These are phyloP conservation scores for Fusarium sp. DNA, from an alignment of 2,329 filamentous ascomycete species.

Conservation along the genomic window DNA sequence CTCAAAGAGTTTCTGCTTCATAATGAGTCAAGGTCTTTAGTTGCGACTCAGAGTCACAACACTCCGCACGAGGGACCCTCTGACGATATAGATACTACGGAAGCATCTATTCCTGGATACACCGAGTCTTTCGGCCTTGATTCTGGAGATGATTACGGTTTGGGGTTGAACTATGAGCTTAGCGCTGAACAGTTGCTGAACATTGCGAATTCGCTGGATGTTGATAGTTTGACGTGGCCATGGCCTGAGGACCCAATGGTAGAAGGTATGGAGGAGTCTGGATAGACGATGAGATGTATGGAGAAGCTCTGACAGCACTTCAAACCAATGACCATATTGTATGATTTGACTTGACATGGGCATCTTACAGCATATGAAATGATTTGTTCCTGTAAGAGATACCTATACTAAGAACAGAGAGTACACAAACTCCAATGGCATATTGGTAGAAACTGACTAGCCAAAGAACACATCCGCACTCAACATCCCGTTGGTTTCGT, in stretches of 20 bases:
- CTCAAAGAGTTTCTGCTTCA: constrained; percentile 10
- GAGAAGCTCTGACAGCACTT: background rate
- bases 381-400: background rate
- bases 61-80: background rate
- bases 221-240: constrained; percentile 40
- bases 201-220: constrained; percentile 34
- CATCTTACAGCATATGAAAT: background rate
- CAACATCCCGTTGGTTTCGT: background rate
- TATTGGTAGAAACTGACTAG: background rate
- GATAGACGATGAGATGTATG: background rate
- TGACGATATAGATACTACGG: background rate
- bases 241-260: constrained; percentile 19
- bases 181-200: constrained; percentile 37
- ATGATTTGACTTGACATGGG: background rate
- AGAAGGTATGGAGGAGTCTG: background rate
- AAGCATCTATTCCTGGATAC: constrained; percentile 4
- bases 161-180: constrained; percentile 33
- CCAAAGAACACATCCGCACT: background rate
- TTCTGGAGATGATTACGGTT: constrained; percentile 10
- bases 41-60: background rate
- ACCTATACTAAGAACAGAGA: background rate
- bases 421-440: background rate
- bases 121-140: constrained; percentile 5
- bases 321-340: background rate
- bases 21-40: background rate